Conservation (phyloP, 2,329 filamentous ascomycete species). For the Pseudocercospora musae region DNA sequence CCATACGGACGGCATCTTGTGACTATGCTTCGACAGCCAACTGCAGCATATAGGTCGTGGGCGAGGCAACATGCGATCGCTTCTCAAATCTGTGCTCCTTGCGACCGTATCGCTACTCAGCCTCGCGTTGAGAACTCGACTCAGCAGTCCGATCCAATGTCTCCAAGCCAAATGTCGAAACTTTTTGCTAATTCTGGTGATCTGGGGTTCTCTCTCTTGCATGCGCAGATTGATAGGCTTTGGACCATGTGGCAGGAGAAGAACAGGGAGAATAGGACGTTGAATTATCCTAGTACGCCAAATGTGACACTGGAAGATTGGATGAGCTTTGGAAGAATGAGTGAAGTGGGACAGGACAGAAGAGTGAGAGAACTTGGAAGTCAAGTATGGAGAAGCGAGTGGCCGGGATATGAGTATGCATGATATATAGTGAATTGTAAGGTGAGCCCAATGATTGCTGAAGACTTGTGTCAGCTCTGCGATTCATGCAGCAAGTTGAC, state of each 20-base stretch:
- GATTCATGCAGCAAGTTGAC: no score
- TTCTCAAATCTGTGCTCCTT: neutral
- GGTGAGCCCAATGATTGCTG: no score
- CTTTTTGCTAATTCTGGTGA: constrained; percentile 45
- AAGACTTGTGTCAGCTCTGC: no score
- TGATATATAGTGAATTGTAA: neutral
- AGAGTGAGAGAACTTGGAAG: neutral
- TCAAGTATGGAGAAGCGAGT: neutral
- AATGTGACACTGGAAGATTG: constrained; percentile 1
- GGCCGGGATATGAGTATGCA: neutral
- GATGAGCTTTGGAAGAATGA: neutral
- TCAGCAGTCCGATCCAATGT: neutral
- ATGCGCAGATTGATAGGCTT: constrained; percentile 47
- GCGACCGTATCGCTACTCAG: neutral
- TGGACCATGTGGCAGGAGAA: constrained; percentile 53
- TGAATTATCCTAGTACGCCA: neutral
- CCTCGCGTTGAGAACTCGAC: neutral
- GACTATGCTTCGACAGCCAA: neutral
- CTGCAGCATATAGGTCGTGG: neutral
- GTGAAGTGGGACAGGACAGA: neutral
- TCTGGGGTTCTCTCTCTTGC: constrained; percentile 49
- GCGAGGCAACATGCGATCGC: neutral
- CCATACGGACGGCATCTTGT: neutral
- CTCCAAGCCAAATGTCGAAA: constrained; percentile 40
- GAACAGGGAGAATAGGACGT: constrained; percentile 28